phyloP scores from a whole-genome alignment of 2,329 filamentous ascomycete species.

The Metarhizium rileyi region DNA sequence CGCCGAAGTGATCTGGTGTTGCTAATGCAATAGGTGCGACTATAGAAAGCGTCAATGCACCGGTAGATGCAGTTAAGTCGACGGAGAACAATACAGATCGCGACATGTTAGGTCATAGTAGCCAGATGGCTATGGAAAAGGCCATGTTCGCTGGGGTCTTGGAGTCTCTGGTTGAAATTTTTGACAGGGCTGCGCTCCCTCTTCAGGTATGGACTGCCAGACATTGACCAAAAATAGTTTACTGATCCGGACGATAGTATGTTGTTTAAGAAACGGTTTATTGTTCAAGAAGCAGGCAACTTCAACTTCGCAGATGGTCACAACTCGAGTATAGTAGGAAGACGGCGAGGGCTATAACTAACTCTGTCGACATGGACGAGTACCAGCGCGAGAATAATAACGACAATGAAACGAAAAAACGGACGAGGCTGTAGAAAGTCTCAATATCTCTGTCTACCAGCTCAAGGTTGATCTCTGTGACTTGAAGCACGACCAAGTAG shows the following conservation, averaged over 20 bases:
- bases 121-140: too few relatives aligned
- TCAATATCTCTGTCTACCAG: background rate
- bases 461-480: conserved; percentile 27
- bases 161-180: background rate
- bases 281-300: background rate
- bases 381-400: background rate
- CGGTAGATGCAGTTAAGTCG: conserved; percentile 40
- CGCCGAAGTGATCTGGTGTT: conserved; percentile 46
- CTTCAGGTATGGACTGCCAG: background rate
- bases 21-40: conserved; percentile 58
- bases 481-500: conserved; percentile 39
- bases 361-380: background rate
- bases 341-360: background rate
- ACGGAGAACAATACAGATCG: conserved; percentile 24
- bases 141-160: background rate
- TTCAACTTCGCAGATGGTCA: background rate
- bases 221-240: background rate
- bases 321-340: background rate
- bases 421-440: background rate
- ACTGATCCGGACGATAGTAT: background rate
- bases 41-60: conserved; percentile 47
- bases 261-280: too few relatives aligned
- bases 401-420: background rate
- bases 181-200: background rate
- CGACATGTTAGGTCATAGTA: too few relatives aligned